Conservation (phyloP, 2,329 filamentous ascomycete species). For the Claviceps maximensis region DNA sequence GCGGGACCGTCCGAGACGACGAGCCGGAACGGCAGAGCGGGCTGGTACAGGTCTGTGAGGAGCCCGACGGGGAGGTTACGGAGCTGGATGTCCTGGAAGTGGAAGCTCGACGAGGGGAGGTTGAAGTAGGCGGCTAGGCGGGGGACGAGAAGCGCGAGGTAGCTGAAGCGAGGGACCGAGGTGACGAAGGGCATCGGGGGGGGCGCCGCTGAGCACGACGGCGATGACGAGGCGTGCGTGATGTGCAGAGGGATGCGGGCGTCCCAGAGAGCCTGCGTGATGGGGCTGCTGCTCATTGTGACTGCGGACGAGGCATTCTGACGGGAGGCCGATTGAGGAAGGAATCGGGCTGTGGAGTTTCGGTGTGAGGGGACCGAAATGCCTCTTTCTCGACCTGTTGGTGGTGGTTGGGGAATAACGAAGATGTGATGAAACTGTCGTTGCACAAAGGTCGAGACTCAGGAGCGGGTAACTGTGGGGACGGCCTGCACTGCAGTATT, state of each 20-base stretch:
- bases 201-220: neutral
- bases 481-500: too few relatives aligned
- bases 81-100: constrained; percentile 40
- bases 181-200: constrained; percentile 32
- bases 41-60: constrained; percentile 44
- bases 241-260: constrained; percentile 41
- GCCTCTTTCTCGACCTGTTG: neutral
- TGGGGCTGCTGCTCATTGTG: constrained; percentile 8
- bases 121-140: constrained; percentile 40
- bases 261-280: constrained; percentile 39
- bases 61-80: constrained; percentile 40
- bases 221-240: constrained; percentile 28
- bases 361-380: neutral
- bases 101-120: constrained; percentile 43
- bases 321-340: neutral
- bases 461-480: neutral
- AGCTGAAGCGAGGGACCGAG: constrained; percentile 44
- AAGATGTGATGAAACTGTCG: neutral
- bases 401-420: neutral
- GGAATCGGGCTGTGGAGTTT: neutral
- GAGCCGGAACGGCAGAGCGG: constrained; percentile 40
- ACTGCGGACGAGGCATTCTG: constrained; percentile 3
- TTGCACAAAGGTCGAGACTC: too few relatives aligned
- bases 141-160: constrained; percentile 43
- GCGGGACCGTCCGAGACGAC: constrained; percentile 39